phyloP scores from a whole-genome alignment of 2,329 filamentous ascomycete genomes.

The Paracoccidioides lutzii region DNA sequence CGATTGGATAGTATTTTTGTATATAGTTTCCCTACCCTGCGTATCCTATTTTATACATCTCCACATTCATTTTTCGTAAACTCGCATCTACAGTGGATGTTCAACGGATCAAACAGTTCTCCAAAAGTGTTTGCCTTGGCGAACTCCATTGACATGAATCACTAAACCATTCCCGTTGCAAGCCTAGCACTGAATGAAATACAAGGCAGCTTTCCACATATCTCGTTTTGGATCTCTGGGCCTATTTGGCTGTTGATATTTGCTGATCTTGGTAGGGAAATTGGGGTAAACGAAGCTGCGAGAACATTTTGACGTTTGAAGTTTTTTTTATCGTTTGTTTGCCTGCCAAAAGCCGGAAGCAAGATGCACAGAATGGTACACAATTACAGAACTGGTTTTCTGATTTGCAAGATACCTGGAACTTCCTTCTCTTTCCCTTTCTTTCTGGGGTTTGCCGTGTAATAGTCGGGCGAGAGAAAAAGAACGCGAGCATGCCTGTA shows the following conservation, averaged over 20 bases:
- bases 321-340: no score
- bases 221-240: no score
- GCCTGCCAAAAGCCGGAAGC: neutral
- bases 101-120: neutral
- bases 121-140: neutral
- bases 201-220: no score
- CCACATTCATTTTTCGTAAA: no score
- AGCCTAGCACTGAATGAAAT: neutral
- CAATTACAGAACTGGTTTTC: slow-evolving; percentile 30
- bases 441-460: slow-evolving; percentile 42
- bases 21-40: neutral
- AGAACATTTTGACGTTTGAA: no score
- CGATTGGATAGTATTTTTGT: neutral
- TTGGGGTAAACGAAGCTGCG: no score
- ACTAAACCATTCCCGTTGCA: neutral
- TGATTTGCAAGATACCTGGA: slow-evolving; percentile 74
- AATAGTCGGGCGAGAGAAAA: slow-evolving; percentile 24
- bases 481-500: slow-evolving; percentile 13
- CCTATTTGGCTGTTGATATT: no score
- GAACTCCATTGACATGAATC: neutral
- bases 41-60: no score
- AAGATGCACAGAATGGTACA: neutral
- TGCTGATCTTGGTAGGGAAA: no score
- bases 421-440: slow-evolving; percentile 40
- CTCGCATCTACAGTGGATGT: neutral